Base-by-base conservation (phyloP, 2,329 filamentous ascomycete species). In the Aspergillus luchuensis region DNA sequence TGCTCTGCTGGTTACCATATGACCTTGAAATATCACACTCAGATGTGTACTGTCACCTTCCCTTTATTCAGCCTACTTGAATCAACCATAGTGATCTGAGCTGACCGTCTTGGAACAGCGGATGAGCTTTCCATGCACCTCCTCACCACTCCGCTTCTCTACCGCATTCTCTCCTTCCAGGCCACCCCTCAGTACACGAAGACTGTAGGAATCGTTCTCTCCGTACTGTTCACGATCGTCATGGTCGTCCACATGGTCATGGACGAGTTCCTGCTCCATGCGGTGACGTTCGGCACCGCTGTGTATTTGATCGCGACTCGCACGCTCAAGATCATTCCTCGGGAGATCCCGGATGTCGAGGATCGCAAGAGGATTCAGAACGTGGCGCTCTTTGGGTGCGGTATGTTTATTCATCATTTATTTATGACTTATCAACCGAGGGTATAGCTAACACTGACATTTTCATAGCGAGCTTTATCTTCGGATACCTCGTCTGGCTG, bases 81-180 rank as follows among this genome's bases (percentile, higher is more conserved):
- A 7, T 8, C 8, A 13, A 13, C 10, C 8, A 11, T 39, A 15
- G n/a, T 51, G 17, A 8, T 15, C 7, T 10, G 13, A n/a, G 30
- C 10, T 38, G n/a, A 45, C 17, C 11, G 4, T 11, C 11, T 30
- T 21, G 5, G 5, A 21, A 33, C 45, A 74, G 78, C 76, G 56
- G 78, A 80, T 61, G 78, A 80, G 43, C 69, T 74, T 10, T 73
- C 72, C 0, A 80, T 80, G 78, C 78, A 80, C 57, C 72, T 80
- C 3, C 66, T 79, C 1, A 78, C 76, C 0, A 79, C 77, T 0
- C 78, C 78, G 2, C 70, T 80, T 1, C 65, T 80, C 0, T 77
- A 78, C 39, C 76, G 76, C n/a, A 69, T 80, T 25, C 70, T 80
- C 5, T 76, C 72, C 6, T 76, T 78, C 61, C 64, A 71, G 49